A percentile compares a stretch with the other conserved stretches of the same genome.
Conservation (phyloP, 306 rosid species). For the Vigna mungo region DNA sequence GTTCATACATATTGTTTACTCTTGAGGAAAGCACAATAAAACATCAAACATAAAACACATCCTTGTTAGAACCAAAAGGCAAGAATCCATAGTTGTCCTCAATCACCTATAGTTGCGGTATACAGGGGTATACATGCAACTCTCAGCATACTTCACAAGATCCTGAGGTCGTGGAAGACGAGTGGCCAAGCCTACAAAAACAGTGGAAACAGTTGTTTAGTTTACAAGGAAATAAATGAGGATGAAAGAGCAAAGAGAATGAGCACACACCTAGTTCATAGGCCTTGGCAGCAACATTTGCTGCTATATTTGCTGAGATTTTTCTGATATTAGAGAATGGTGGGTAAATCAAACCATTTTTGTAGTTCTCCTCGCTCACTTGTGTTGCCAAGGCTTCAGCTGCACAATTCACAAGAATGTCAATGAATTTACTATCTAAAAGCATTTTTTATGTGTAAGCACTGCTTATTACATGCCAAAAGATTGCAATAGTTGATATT, state of each 20-base stretch:
- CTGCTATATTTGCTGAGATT: conserved; percentile 86
- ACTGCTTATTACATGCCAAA: background rate
- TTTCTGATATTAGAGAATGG: conserved; percentile 79
- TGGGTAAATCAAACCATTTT: conserved; percentile 74
- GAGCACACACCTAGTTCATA: conserved; percentile 74
- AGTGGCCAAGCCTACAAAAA: conserved; percentile 75
- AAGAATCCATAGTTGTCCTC: background rate
- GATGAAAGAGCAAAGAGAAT: conserved; percentile 17
- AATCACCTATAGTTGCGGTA: conserved; percentile 76
- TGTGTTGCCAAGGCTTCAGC: conserved; percentile 84
- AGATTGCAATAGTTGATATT: background rate
- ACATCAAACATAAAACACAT: conserved; percentile 33
- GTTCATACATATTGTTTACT: conserved; percentile 28
- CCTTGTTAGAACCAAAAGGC: conserved; percentile 17
- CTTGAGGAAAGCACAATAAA: conserved; percentile 2
- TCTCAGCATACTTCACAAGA: conserved; percentile 85
- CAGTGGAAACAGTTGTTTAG: conserved; percentile 13
- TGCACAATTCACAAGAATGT: conserved; percentile 44
- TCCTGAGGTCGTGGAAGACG: conserved; percentile 84
- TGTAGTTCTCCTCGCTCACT: conserved; percentile 67
- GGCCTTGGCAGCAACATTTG: conserved; percentile 88
- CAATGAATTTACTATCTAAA: background rate
- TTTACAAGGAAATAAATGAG: background rate
- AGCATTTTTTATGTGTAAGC: conserved; percentile 18
- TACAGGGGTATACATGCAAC: conserved; percentile 86